These are phyloP conservation scores for Penicillium sumatraense DNA, from an alignment of 2,329 filamentous ascomycete genomes.

Conservation along the genomic window DNA sequence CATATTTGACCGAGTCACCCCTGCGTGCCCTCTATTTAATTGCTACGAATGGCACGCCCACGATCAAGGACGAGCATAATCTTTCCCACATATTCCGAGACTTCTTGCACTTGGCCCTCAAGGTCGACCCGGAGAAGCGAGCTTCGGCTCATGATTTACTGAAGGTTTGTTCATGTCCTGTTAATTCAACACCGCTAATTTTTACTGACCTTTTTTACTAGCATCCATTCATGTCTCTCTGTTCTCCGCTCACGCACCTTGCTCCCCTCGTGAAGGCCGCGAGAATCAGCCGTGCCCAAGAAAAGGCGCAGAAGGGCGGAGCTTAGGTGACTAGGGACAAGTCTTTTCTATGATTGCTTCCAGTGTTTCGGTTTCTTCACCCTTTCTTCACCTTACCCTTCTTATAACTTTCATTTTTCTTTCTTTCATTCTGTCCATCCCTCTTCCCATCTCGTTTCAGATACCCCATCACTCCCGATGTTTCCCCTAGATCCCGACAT, in stretches of 20 bases:
- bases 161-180: slow-evolving; percentile 65
- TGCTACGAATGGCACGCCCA: slow-evolving; percentile 92
- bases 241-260: slow-evolving; percentile 74
- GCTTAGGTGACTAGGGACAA: slow-evolving; percentile 23
- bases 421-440: slow-evolving; percentile 29
- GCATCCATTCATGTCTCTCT: slow-evolving; percentile 81
- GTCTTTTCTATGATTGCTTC: slow-evolving; percentile 3
- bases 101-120: slow-evolving; percentile 89
- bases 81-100: slow-evolving; percentile 83
- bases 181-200: not conserved
- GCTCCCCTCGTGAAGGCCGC: slow-evolving; percentile 87
- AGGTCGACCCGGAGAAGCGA: slow-evolving; percentile 96
- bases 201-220: slow-evolving; percentile 42
- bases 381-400: not conserved
- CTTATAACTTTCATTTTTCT: slow-evolving; percentile 23
- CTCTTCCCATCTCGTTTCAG: slow-evolving; percentile 36
- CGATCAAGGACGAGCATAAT: slow-evolving; percentile 89
- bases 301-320: slow-evolving; percentile 72
- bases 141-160: slow-evolving; percentile 93
- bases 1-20: slow-evolving; percentile 93
- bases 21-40: slow-evolving; percentile 93
- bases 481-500: slow-evolving; percentile 30
- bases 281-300: slow-evolving; percentile 80
- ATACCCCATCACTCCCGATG: slow-evolving; percentile 31
- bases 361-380: slow-evolving; percentile 21